Evolutionary conservation across 2,329 filamentous ascomycete genomes (phyloP).

Genomic region (Pestalotiopsis sp.): DNA sequence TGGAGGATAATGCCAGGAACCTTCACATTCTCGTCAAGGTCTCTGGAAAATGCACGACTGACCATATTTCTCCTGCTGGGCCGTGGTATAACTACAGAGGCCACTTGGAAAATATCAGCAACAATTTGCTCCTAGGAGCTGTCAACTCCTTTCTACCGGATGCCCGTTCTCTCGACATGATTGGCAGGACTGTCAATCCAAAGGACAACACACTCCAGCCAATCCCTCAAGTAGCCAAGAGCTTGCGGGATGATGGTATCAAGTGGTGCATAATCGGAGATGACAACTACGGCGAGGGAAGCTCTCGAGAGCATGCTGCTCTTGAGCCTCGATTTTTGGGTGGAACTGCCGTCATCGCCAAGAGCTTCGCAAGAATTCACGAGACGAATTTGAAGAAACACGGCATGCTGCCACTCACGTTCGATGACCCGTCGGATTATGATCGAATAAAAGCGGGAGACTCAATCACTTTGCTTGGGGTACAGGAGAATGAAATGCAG

Average conservation of each 20-base stretch:
- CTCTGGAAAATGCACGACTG: constrained; percentile 93
- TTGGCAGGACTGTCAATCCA: constrained; percentile 95
- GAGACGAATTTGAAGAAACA: constrained; percentile 99
- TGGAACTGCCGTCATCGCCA: constrained; percentile 93
- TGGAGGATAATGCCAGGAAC: constrained; percentile 84
- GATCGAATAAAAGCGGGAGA: constrained; percentile 94
- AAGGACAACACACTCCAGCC: constrained; percentile 82
- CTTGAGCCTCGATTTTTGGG: constrained; percentile 97
- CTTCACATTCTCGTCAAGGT: constrained; percentile 96
- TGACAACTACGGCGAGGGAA: constrained; percentile 99
- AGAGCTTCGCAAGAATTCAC: constrained; percentile 97
- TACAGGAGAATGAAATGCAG: constrained; percentile 84
- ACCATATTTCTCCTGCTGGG: constrained; percentile 96
- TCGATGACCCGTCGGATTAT: constrained; percentile 92
- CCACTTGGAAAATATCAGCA: constrained; percentile 98
- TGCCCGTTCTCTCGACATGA: constrained; percentile 82
- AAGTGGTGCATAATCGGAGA: constrained; percentile 98
- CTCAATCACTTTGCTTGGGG: constrained; percentile 72
- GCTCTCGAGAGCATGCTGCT: constrained; percentile 96
- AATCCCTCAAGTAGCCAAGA: constrained; percentile 90
- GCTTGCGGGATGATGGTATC: constrained; percentile 97
- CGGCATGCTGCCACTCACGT: constrained; percentile 98
- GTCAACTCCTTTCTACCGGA: constrained; percentile 66
- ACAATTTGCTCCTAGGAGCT: constrained; percentile 99
- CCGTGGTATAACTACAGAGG: constrained; percentile 99